Conservation (phyloP, 2,329 filamentous ascomycete species). For the Aspergillus chevalieri region DNA sequence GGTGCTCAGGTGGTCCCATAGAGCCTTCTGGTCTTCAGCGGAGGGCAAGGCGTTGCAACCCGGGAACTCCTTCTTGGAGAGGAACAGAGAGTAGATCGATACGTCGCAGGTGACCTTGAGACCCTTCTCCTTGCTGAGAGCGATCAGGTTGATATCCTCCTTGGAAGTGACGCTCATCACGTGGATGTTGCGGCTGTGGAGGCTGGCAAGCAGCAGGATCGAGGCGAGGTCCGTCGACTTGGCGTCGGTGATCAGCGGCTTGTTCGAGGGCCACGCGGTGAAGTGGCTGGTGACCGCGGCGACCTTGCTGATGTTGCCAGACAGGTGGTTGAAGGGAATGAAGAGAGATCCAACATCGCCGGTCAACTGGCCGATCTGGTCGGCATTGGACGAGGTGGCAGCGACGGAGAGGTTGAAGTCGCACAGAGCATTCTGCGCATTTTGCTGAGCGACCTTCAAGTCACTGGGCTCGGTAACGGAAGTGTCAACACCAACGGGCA, state of each 20-base stretch:
- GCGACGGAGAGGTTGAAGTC: conserved; percentile 77
- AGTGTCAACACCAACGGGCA: conserved; percentile 67
- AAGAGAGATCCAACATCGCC: conserved; percentile 73
- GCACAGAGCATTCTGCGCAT: conserved; percentile 62
- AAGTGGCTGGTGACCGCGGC: conserved; percentile 74
- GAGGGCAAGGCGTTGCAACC: conserved; percentile 59
- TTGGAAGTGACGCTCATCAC: conserved; percentile 75
- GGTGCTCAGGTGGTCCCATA: conserved; percentile 66
- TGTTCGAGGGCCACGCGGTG: conserved; percentile 67
- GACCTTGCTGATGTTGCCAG: conserved; percentile 78
- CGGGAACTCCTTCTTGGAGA: conserved; percentile 65
- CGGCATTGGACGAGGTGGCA: conserved; percentile 65
- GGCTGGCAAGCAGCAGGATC: conserved; percentile 67
- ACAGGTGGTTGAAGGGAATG: conserved; percentile 74
- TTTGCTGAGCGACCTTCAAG: conserved; percentile 66
- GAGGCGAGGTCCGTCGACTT: conserved; percentile 77
- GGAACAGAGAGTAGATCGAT: conserved; percentile 71
- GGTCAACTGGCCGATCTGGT: conserved; percentile 66
- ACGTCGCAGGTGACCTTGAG: conserved; percentile 77
- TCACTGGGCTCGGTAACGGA: conserved; percentile 67
- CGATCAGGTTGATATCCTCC: conserved; percentile 71
- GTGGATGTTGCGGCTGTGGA: conserved; percentile 72
- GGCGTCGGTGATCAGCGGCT: conserved; percentile 75
- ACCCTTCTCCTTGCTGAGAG: conserved; percentile 74
- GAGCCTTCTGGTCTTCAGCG: conserved; percentile 62